Conservation (phyloP, 1,284 basidiomycete genomes). For the Porogramme epimiltina region DNA sequence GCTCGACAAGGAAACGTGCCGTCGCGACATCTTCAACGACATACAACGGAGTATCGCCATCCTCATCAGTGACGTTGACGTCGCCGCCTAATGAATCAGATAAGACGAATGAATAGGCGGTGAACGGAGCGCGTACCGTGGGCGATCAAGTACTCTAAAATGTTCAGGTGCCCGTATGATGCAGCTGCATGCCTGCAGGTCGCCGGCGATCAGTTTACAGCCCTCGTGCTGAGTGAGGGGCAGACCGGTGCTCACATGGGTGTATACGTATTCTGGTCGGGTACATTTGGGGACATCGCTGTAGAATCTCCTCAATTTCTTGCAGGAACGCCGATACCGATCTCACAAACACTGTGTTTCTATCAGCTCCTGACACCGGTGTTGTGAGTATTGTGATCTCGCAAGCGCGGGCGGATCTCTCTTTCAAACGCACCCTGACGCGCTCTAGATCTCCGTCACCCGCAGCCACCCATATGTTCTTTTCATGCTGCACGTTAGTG, state of each 20-base stretch:
- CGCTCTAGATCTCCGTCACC: slow-evolving; percentile 76
- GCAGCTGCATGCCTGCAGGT: slow-evolving; percentile 93
- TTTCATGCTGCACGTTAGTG: slow-evolving; percentile 33
- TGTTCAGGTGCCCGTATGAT: slow-evolving; percentile 80
- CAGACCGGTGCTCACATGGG: slow-evolving; percentile 61
- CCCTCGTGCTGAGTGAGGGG: background rate
- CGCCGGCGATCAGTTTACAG: background rate
- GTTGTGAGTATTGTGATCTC: background rate
- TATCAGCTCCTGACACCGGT: slow-evolving; percentile 24
- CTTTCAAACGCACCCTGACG: slow-evolving; percentile 31
- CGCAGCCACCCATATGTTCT: slow-evolving; percentile 92
- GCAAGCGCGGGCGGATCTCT: background rate
- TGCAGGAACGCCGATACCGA: slow-evolving; percentile 1
- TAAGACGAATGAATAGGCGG: slow-evolving; percentile 7
- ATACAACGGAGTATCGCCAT: slow-evolving; percentile 91
- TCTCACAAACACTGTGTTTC: slow-evolving; percentile 28
- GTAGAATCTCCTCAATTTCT: slow-evolving; percentile 11
- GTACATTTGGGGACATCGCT: slow-evolving; percentile 77
- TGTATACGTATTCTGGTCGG: slow-evolving; percentile 83
- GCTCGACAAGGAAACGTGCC: slow-evolving; percentile 77
- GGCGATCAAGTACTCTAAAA: slow-evolving; percentile 79
- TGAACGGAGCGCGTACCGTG: slow-evolving; percentile 46
- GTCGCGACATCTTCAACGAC: slow-evolving; percentile 84
- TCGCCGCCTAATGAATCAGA: slow-evolving; percentile 63
- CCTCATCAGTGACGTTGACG: slow-evolving; percentile 83